Base-by-base conservation (phyloP, 441 rosid genomes). In the Isatis lusitanica region DNA sequence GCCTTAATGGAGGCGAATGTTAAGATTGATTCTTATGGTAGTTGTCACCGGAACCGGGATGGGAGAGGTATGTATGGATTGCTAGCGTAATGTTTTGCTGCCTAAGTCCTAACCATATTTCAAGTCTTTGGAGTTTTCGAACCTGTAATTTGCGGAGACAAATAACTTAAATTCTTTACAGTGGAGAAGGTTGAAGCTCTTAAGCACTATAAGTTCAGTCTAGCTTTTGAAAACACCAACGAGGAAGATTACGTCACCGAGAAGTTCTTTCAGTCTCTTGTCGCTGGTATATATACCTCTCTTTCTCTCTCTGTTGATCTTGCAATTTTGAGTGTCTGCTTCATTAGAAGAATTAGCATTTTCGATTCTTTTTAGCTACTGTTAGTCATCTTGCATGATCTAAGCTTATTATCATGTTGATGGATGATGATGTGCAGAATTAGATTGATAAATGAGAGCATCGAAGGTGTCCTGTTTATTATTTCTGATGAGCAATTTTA, bases 201-300 rank as follows among this genome's bases (percentile, higher is more conserved):
- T 74, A 91, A 84, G 80, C 92, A 26, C 62, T 94, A 94, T 68
- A 92, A 83, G 75, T 92, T 90, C 82, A 94, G 98, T 83, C 70
- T 94, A 79, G 97, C 99, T 72, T 92, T 90, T 78, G 99, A 92
- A 85, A 94, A 94, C 71, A 92, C 99, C 24, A 94, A 92, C 16
- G 98, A 94, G 82, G 99, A 92, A 85, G 97, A 94, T 80, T 92
- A 92, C 55, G 97, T 92, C 70, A 94, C 97, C 4, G 97, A 94
- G 80, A 92, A 92, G 26, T 92, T 88, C 80, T 90, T 94, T 83
- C 97, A 94, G 73, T 86, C 98, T 66, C 95, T 94, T 43, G 95
- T 90, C 56, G 94, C 98, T 48, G 99, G 99, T 94, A 89, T 44
- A 59, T n/a, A 36, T 38, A 26, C 24, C 35, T 42, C 10, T 33